Conservation (phyloP, 495 filamentous ascomycete genomes). For the Tuber indicum region DNA sequence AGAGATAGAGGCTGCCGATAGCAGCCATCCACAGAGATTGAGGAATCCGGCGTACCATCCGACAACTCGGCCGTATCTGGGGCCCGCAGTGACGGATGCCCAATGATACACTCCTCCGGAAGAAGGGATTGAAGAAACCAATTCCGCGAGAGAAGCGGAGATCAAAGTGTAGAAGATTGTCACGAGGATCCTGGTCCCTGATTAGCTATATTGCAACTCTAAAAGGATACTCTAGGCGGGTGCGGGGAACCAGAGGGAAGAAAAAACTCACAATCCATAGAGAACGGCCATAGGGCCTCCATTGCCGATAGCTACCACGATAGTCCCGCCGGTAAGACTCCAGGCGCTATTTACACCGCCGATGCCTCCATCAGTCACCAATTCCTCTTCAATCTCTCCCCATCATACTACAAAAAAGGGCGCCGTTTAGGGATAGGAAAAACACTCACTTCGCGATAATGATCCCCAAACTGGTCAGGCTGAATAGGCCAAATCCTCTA, state of each 20-base stretch:
- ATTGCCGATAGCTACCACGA: slow-evolving; percentile 48
- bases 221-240: neutral
- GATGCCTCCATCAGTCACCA: slow-evolving; percentile 2
- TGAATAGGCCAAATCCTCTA: slow-evolving; percentile 50
- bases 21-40: slow-evolving; percentile 71
- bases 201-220: neutral
- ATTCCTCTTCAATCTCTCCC: neutral
- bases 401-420: neutral
- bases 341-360: slow-evolving; percentile 42
- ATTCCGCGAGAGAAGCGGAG: slow-evolving; percentile 58
- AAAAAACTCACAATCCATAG: slow-evolving; percentile 49
- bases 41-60: slow-evolving; percentile 76
- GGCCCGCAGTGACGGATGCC: slow-evolving; percentile 68
- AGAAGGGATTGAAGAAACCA: slow-evolving; percentile 72
- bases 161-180: slow-evolving; percentile 52
- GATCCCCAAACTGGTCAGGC: slow-evolving; percentile 48
- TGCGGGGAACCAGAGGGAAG: neutral
- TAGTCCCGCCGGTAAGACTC: slow-evolving; percentile 47
- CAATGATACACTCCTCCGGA: slow-evolving; percentile 82
- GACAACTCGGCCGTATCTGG: slow-evolving; percentile 58
- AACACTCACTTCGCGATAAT: slow-evolving; percentile 47
- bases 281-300: slow-evolving; percentile 50
- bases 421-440: neutral
- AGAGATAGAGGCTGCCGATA: slow-evolving; percentile 60
- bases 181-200: slow-evolving; percentile 41